Evolutionary conservation across 176 grass and related monocot genomes (phyloP), one percentile per base, ranked within the genome.

Genomic region (Poa pratensis): DNA sequence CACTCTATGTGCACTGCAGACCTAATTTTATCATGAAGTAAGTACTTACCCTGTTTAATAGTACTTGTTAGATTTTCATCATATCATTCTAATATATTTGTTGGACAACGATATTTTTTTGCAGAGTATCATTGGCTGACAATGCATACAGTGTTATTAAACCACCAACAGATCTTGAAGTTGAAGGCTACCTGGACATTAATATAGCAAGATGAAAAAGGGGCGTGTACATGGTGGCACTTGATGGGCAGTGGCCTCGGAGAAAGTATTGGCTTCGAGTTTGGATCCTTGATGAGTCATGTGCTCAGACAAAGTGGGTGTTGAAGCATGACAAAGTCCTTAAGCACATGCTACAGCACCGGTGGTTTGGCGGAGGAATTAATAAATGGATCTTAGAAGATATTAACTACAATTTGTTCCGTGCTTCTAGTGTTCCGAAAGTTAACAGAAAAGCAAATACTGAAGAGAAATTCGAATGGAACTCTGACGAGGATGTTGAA

Each of bases 401-500:
- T 18, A 50, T 50, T 51, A 74, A 51, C 71, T 51, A 30, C 1
- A 18, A 28, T 7, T 0, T 68, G 24, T 30, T 26, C 28, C 14
- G 13, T 74, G 3, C 12, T 73, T 50, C 46, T 26, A 27, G 8
- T 19, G 9, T 19, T 16, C 7, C 3, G 7, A 3, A 51, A 27
- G 24, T 0, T 3, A 37, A 37, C 16, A 30, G 7, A 7, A 50
- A 9, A 51, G 72, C 6, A 67, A 17, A 2, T 1, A 30, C 14
- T 7, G 23, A 23, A 27, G 70, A 49, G 0, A 49, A 18, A 27
- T 18, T 50, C 4, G 70, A 50, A 73, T 73, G 69, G 42, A 27
- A 73, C n/a, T 73, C 69, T 26, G 43, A 73, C 24, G 72, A 75
- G 51, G 72, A 75, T 32, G 1, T 20, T 19, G 24, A 75, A 26